Evolutionary conservation across 2,329 filamentous ascomycete species (phyloP).

Genomic region (Aspergillus sp.): DNA sequence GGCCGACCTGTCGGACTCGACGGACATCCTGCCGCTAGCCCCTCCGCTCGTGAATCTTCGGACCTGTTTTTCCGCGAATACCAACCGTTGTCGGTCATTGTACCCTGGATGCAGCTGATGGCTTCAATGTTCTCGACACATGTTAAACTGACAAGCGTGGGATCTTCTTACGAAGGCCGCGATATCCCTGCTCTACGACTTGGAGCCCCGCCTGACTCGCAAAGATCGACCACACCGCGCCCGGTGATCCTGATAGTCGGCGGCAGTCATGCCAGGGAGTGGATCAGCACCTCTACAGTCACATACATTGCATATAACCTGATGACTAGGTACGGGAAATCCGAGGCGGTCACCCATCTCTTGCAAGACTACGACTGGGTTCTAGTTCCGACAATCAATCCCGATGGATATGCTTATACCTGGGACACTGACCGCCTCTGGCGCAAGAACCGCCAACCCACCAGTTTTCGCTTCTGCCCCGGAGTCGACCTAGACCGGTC

Average conservation of each 20-base stretch:
- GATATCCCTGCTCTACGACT: constrained; percentile 83
- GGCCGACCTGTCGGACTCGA: constrained; percentile 39
- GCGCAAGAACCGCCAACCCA: constrained; percentile 88
- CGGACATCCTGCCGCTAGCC: constrained; percentile 33
- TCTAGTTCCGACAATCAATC: constrained; percentile 86
- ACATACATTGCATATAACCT: constrained; percentile 89
- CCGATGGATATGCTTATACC: constrained; percentile 91
- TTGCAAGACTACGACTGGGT: constrained; percentile 85
- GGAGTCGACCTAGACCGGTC: constrained; percentile 88
- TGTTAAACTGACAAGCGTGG: constrained; percentile 74
- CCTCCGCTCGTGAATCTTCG: constrained; percentile 37
- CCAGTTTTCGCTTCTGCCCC: constrained; percentile 78
- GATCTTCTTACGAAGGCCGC: constrained; percentile 84
- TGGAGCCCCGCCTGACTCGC: constrained; percentile 60
- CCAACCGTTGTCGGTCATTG: constrained; percentile 81
- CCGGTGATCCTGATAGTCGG: constrained; percentile 83
- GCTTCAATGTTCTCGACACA: constrained; percentile 87
- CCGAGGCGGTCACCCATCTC: constrained; percentile 70
- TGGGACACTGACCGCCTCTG: constrained; percentile 92
- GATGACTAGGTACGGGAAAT: constrained; percentile 80
- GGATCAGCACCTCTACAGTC: constrained; percentile 91
- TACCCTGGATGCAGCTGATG: constrained; percentile 90
- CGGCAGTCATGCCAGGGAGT: constrained; percentile 91
- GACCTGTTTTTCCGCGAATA: constrained; percentile 86
- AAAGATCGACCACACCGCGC: constrained; percentile 55